phyloP scores from a whole-genome alignment of 1,284 basidiomycete species.

The Trichosporon sp. region DNA sequence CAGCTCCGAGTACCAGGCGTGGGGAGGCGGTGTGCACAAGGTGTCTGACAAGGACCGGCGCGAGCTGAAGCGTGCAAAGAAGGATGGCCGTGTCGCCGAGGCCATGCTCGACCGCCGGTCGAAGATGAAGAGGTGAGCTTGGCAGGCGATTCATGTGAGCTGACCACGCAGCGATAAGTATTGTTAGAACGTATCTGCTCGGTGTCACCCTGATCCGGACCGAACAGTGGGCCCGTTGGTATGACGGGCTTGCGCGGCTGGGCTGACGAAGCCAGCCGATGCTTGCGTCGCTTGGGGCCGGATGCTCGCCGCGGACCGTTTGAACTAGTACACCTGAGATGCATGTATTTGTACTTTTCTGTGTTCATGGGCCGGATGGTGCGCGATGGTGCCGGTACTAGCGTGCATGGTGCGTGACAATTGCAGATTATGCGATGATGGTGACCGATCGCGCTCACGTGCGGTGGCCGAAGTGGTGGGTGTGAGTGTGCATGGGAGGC shows the following conservation, averaged over 20 bases:
- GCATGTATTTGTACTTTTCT: neutral
- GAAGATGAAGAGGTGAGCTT: conserved; percentile 82
- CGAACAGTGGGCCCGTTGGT: neutral
- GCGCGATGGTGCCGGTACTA: neutral
- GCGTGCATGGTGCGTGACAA: conserved; percentile 5
- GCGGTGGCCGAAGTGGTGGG: neutral
- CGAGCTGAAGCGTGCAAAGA: conserved; percentile 77
- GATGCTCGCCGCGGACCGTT: neutral
- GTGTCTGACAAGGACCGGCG: conserved; percentile 61
- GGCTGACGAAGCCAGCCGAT: neutral
- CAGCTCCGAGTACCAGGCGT: conserved; percentile 69
- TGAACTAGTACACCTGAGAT: neutral
- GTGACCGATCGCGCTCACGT: conserved; percentile 6
- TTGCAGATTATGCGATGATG: neutral
- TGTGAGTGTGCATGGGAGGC: neutral
- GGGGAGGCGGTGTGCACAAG: conserved; percentile 78
- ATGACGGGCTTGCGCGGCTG: neutral
- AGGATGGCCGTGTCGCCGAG: conserved; percentile 85
- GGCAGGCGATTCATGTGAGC: neutral
- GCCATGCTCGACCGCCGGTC: conserved; percentile 82
- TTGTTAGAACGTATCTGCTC: neutral
- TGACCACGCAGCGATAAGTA: neutral
- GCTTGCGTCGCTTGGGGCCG: neutral
- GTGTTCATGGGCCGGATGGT: neutral
- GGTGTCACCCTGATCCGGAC: conserved; percentile 1